Conservation (phyloP, 225 moss, liverwort and hornwort species). For the Pleurozium schreberi region DNA sequence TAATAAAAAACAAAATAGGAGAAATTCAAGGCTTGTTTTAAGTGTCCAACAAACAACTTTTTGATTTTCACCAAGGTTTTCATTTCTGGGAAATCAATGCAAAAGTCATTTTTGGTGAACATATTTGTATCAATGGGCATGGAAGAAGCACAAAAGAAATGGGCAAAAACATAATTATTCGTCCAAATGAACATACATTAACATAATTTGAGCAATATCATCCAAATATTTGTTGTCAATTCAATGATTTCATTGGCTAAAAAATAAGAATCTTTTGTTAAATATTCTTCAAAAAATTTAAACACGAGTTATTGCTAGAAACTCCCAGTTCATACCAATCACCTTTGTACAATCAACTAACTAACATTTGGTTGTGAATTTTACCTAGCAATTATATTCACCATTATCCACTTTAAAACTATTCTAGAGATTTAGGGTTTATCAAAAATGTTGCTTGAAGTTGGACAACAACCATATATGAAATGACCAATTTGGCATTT, state of each 20-base stretch:
- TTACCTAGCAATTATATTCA: neutral
- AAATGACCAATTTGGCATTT: neutral
- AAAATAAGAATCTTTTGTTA: rapidly evolving
- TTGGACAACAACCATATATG: neutral
- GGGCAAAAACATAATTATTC: too few species aligned
- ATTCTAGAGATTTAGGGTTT: rapidly evolving
- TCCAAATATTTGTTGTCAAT: neutral
- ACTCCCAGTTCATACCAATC: too few species aligned
- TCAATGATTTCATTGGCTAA: neutral
- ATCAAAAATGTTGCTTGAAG: rapidly evolving
- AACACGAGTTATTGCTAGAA: neutral
- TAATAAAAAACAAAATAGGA: neutral
- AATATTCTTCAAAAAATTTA: neutral
- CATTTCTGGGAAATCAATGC: neutral
- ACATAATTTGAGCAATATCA: neutral
- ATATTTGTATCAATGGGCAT: neutral
- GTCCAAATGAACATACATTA: neutral
- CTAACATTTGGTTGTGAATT: neutral
- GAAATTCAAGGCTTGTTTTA: neutral
- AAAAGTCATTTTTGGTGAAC: neutral
- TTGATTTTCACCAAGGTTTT: neutral
- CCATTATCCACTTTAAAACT: neutral
- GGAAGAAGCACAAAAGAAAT: neutral
- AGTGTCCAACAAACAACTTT: neutral
- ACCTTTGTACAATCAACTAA: neutral